Evolutionary conservation across 73 alveolate genomes (phyloP).

Genomic region (Breviolum minutum): DNA sequence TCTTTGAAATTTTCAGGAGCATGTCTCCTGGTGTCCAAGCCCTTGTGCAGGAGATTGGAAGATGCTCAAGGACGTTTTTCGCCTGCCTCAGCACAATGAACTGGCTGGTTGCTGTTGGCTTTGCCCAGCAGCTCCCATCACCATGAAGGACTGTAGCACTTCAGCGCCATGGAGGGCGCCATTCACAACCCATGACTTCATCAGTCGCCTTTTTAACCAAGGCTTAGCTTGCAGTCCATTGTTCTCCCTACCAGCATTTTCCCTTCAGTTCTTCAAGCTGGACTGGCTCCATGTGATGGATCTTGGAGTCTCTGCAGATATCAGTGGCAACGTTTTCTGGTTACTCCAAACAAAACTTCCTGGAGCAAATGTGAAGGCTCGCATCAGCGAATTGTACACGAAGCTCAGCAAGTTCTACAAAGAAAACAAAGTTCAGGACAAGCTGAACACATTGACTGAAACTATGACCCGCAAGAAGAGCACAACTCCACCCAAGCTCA

Average conservation of each 20-base stretch:
- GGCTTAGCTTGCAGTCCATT: background rate
- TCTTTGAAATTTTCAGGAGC: background rate
- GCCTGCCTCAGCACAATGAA: constrained; percentile 7
- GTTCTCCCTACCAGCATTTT: background rate
- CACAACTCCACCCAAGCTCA: background rate
- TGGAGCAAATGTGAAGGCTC: background rate
- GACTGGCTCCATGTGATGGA: constrained; percentile 1
- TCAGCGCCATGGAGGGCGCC: background rate
- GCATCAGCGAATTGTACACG: background rate
- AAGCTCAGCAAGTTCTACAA: background rate
- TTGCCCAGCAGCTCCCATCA: background rate
- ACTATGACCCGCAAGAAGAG: background rate
- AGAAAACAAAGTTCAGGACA: background rate
- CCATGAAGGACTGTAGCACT: background rate
- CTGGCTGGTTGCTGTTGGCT: background rate
- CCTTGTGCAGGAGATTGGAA: constrained; percentile 8
- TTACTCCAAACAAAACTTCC: background rate
- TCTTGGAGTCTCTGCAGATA: background rate
- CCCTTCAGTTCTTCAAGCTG: background rate
- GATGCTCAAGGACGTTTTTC: background rate
- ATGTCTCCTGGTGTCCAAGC: background rate
- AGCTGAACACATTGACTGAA: background rate
- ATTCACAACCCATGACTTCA: background rate
- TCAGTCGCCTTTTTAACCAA: background rate
- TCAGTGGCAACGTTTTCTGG: background rate